Conservation (phyloP, 495 filamentous ascomycete species). For the Aspergillus nidulans region DNA sequence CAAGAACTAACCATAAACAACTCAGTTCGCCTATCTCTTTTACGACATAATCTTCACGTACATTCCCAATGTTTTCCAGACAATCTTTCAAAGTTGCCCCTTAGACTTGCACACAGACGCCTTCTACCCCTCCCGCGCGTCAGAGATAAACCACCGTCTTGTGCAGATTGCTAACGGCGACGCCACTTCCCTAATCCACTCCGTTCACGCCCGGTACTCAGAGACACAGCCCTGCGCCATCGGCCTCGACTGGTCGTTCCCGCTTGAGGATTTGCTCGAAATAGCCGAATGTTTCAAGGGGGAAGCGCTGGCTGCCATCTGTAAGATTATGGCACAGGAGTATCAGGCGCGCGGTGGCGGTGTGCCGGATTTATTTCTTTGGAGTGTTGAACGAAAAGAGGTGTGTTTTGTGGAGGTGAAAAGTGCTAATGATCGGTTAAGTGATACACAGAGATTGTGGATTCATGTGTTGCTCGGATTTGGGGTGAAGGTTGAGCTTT, state of each 20-base stretch:
- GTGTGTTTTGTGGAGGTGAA: conserved; percentile 90
- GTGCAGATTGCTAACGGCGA: conserved; percentile 78
- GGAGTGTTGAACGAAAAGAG: conserved; percentile 55
- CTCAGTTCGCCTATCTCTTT: conserved; percentile 78
- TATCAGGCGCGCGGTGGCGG: conserved; percentile 82
- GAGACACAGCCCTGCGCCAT: conserved; percentile 76
- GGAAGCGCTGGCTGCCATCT: conserved; percentile 74
- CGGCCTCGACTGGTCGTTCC: conserved; percentile 87
- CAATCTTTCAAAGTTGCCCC: conserved; percentile 87
- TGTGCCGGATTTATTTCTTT: conserved; percentile 90
- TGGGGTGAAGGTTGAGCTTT: conserved; percentile 81
- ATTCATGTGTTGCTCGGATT: conserved; percentile 86
- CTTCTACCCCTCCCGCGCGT: conserved; percentile 79
- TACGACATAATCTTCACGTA: conserved; percentile 92
- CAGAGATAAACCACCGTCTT: conserved; percentile 85
- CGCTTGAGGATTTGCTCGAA: conserved; percentile 73
- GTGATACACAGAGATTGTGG: conserved; percentile 95
- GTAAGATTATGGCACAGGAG: conserved; percentile 93
- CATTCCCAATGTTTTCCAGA: conserved; percentile 95
- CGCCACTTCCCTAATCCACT: conserved; percentile 60
- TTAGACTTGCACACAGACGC: conserved; percentile 90
- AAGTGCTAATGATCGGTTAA: conserved; percentile 90
- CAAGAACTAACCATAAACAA: neutral
- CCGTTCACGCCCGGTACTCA: conserved; percentile 59
- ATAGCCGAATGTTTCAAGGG: conserved; percentile 76